A percentile compares a stretch with the other conserved stretches of the same genome.
Evolutionary conservation across 148 eudicot genomes (phyloP).

Genomic region (Rhododendron vialii): DNA sequence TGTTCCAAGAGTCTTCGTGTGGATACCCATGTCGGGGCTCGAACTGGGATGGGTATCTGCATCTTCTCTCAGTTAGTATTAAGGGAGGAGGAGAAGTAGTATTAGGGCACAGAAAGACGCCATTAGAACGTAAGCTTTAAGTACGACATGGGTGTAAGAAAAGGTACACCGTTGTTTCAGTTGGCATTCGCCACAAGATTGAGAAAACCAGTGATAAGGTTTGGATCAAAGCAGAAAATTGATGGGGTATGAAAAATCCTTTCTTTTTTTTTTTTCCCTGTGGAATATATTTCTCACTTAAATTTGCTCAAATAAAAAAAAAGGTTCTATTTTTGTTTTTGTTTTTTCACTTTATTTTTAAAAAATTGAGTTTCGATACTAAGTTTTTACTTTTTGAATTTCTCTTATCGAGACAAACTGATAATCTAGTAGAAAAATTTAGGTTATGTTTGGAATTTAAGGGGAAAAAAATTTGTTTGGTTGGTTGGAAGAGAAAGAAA

Average conservation of each 20-base stretch:
- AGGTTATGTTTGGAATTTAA: too few relatives aligned
- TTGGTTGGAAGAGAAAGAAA: too few relatives aligned
- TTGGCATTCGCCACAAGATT: background rate
- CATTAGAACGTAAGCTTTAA: background rate
- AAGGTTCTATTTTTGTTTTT: too few relatives aligned
- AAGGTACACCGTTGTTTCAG: background rate
- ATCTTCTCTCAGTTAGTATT: constrained; percentile 16
- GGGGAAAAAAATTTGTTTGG: too few relatives aligned
- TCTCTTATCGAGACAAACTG: too few relatives aligned
- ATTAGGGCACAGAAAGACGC: background rate
- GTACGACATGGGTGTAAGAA: background rate
- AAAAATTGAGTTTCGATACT: too few relatives aligned
- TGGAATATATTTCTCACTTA: too few relatives aligned
- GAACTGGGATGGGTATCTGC: constrained; percentile 34
- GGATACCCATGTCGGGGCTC: constrained; percentile 70
- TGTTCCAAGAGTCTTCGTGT: constrained; percentile 63
- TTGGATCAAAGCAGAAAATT: background rate
- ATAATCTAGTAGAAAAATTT: too few relatives aligned
- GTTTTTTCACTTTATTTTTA: too few relatives aligned
- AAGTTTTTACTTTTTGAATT: too few relatives aligned
- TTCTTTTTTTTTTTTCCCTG: too few relatives aligned
- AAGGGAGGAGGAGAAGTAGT: background rate
- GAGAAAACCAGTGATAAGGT: background rate
- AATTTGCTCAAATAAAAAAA: too few relatives aligned
- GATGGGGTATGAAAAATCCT: background rate